phyloP scores from a whole-genome alignment of 2,329 filamentous ascomycete species.

The Colletotrichum tabaci region DNA sequence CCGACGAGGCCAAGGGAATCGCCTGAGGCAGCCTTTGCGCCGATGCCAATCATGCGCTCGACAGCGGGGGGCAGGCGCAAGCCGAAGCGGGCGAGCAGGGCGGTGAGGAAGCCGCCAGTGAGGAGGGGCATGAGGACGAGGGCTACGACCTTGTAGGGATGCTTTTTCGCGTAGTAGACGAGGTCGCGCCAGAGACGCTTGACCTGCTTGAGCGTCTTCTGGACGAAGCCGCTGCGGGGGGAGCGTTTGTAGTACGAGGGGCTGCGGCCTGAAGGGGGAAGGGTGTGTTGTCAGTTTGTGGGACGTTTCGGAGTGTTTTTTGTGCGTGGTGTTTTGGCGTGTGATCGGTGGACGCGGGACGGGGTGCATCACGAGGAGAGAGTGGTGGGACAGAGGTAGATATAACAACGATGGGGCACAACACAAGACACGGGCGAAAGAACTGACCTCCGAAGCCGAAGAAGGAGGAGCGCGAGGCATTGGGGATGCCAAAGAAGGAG shows the following conservation, averaged over 20 bases:
- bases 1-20: slow-evolving; percentile 65
- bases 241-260: slow-evolving; percentile 84
- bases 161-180: slow-evolving; percentile 82
- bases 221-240: slow-evolving; percentile 84
- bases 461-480: slow-evolving; percentile 61
- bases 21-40: slow-evolving; percentile 64
- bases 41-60: slow-evolving; percentile 71
- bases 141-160: slow-evolving; percentile 90
- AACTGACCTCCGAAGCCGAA: slow-evolving; percentile 59
- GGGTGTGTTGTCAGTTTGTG: background rate
- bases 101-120: slow-evolving; percentile 85
- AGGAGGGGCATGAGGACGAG: slow-evolving; percentile 90
- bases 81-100: slow-evolving; percentile 84
- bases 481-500: slow-evolving; percentile 64
- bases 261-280: slow-evolving; percentile 55
- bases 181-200: slow-evolving; percentile 86
- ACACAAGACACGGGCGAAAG: slow-evolving; percentile 22
- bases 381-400: too few relatives aligned
- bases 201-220: slow-evolving; percentile 81
- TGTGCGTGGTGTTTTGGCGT: too few relatives aligned
- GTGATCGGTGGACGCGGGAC: too few relatives aligned
- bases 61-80: slow-evolving; percentile 79
- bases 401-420: slow-evolving; percentile 11
- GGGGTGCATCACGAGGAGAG: too few relatives aligned
- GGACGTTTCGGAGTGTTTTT: background rate